Evolutionary conservation across 169 alveolate species (phyloP).

Genomic region (Amoebophrya sp.): DNA sequence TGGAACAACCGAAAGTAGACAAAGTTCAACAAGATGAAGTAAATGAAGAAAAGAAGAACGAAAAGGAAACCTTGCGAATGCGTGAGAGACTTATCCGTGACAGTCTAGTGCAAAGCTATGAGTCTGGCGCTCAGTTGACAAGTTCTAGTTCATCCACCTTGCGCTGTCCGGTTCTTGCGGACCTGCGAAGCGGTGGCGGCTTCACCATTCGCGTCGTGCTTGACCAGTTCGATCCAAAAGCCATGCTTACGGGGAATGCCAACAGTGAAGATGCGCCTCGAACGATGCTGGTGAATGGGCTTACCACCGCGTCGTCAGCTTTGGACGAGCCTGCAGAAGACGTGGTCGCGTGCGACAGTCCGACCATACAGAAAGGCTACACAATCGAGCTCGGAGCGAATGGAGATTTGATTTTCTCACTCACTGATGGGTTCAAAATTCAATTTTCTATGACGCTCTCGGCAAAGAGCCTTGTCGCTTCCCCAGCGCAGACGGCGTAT

Average conservation of each 20-base stretch:
- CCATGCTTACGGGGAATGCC: no score
- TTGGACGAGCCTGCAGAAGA: not conserved
- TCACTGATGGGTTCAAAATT: not conserved
- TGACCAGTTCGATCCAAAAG: not conserved
- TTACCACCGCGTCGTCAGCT: not conserved
- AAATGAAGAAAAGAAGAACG: not conserved
- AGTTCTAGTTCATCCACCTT: not conserved
- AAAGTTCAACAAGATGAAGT: not conserved
- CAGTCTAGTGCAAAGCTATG: not conserved
- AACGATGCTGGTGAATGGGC: not conserved
- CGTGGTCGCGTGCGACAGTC: not conserved
- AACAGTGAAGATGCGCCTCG: not conserved
- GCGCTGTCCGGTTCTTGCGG: constrained; percentile 4
- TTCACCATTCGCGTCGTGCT: not conserved
- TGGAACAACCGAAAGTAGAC: not conserved
- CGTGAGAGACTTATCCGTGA: not conserved
- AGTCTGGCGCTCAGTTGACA: not conserved
- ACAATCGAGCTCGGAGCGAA: not conserved
- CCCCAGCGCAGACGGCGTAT: not conserved
- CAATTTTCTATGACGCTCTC: not conserved
- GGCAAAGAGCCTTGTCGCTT: not conserved
- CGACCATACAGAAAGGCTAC: not conserved
- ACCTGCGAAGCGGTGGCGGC: not conserved
- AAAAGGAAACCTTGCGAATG: not conserved
- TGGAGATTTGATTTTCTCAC: not conserved